Percentiles rank a stretch among this genome's conserved stretches.
These are phyloP conservation scores for Sclerotinia glacialis DNA, from an alignment of 2,329 filamentous ascomycete genomes.

Conservation along the genomic window DNA sequence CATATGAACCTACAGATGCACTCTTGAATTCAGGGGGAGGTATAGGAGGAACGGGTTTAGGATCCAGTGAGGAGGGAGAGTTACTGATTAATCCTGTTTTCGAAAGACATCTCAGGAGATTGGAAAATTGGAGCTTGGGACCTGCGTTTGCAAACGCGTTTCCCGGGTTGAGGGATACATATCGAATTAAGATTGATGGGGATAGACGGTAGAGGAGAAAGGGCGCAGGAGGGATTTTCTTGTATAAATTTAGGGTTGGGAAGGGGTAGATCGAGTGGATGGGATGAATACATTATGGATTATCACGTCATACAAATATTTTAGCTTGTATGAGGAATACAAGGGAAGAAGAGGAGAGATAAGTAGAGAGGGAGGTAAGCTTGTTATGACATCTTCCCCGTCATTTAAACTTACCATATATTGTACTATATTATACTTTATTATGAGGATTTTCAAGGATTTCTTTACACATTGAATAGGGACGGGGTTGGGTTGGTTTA, in stretches of 20 bases:
- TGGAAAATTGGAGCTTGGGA: conserved; percentile 81
- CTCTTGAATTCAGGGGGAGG: conserved; percentile 56
- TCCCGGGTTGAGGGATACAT: conserved; percentile 53
- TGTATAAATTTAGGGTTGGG: background rate
- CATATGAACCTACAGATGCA: conserved; percentile 70
- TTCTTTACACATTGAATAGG: too few species aligned
- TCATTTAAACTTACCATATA: too few species aligned
- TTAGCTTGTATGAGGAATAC: background rate
- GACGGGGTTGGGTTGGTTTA: too few species aligned
- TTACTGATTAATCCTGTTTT: conserved; percentile 83
- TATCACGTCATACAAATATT: background rate
- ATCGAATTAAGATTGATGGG: conserved; percentile 35
- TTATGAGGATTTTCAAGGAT: too few species aligned
- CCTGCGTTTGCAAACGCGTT: conserved; percentile 64
- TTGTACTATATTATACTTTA: too few species aligned
- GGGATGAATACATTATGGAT: background rate
- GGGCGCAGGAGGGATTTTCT: background rate
- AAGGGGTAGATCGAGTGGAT: background rate
- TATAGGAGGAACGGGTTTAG: conserved; percentile 54
- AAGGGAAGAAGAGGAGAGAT: background rate
- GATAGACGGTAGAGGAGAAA: conserved; percentile 26
- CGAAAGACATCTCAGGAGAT: conserved; percentile 70
- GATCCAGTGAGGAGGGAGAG: conserved; percentile 51
- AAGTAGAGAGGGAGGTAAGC: too few species aligned
- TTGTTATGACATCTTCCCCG: too few species aligned